phyloP scores from a whole-genome alignment of 2,329 filamentous ascomycete species.

The Nemania bipapillata region DNA sequence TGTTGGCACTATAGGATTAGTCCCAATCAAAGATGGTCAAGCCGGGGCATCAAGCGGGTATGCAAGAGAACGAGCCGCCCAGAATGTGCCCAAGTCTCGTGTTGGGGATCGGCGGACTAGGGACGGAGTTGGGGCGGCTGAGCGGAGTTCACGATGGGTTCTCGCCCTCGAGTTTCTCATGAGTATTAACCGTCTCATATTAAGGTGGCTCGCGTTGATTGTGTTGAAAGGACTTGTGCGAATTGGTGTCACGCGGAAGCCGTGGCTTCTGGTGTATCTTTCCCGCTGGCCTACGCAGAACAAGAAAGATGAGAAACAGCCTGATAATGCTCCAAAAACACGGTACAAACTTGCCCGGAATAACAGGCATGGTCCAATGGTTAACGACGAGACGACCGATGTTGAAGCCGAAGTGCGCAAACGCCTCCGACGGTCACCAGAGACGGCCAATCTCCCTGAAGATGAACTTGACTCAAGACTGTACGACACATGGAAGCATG shows the following conservation, averaged over 20 bases:
- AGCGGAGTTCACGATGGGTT: constrained; percentile 81
- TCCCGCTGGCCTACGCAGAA: constrained; percentile 56
- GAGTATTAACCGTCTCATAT: constrained; percentile 74
- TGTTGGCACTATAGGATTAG: constrained; percentile 65
- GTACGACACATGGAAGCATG: constrained; percentile 85
- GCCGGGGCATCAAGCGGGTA: constrained; percentile 67
- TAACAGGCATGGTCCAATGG: constrained; percentile 65
- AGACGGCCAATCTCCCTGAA: constrained; percentile 63
- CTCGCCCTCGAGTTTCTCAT: constrained; percentile 80
- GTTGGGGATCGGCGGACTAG: constrained; percentile 59
- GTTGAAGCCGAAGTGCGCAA: constrained; percentile 82
- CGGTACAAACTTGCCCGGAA: constrained; percentile 60
- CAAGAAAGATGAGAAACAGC: constrained; percentile 45
- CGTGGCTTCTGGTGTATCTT: constrained; percentile 70
- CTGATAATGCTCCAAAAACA: constrained; percentile 32
- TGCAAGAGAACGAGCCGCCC: constrained; percentile 74
- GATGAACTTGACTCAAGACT: constrained; percentile 76
- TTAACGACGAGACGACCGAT: constrained; percentile 74
- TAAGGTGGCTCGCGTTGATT: constrained; percentile 67
- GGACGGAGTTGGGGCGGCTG: constrained; percentile 80
- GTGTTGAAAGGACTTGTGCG: constrained; percentile 65
- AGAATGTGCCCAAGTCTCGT: constrained; percentile 63
- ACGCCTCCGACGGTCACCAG: constrained; percentile 59
- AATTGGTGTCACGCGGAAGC: constrained; percentile 70
- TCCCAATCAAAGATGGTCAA: constrained; percentile 63